These are phyloP conservation scores for Hansenula sp. DNA, from an alignment of 1,139 yeast genomes.

Conservation along the genomic window DNA sequence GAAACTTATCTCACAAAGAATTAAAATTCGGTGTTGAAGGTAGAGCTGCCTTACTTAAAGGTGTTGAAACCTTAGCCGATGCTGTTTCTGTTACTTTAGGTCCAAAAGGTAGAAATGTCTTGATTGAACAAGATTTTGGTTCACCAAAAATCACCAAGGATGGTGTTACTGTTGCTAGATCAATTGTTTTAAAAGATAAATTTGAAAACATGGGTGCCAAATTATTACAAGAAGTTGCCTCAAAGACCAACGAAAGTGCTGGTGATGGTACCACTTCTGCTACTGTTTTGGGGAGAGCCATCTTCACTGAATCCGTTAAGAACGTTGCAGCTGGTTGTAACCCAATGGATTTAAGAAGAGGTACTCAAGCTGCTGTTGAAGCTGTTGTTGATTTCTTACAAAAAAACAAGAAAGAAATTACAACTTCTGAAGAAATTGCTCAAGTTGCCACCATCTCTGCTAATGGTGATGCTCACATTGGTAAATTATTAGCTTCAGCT, in stretches of 20 bases:
- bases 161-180: conserved; percentile 97
- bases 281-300: conserved; percentile 94
- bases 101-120: conserved; percentile 97
- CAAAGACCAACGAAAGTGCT: conserved; percentile 96
- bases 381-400: conserved; percentile 89
- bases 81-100: conserved; percentile 97
- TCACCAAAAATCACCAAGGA: conserved; percentile 99
- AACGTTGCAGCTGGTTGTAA: conserved; percentile 99
- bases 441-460: conserved; percentile 99
- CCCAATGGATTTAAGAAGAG: conserved; percentile 99
- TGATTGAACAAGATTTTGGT: conserved; percentile 96
- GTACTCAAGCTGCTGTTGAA: conserved; percentile 97
- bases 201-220: conserved; percentile 97
- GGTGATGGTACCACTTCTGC: conserved; percentile 99
- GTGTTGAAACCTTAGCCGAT: conserved; percentile 94
- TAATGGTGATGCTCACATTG: conserved; percentile 94
- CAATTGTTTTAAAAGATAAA: conserved; percentile 83
- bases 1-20: conserved; percentile 83
- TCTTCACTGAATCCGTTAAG: conserved; percentile 95
- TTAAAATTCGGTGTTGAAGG: conserved; percentile 98
- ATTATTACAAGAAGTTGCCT: conserved; percentile 94
- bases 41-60: conserved; percentile 91
- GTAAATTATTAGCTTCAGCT: conserved; percentile 89
- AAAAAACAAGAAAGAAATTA: conserved; percentile 90
- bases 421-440: conserved; percentile 95